Conservation (phyloP, 345 rosid species). For the Dovyalis caffra region DNA sequence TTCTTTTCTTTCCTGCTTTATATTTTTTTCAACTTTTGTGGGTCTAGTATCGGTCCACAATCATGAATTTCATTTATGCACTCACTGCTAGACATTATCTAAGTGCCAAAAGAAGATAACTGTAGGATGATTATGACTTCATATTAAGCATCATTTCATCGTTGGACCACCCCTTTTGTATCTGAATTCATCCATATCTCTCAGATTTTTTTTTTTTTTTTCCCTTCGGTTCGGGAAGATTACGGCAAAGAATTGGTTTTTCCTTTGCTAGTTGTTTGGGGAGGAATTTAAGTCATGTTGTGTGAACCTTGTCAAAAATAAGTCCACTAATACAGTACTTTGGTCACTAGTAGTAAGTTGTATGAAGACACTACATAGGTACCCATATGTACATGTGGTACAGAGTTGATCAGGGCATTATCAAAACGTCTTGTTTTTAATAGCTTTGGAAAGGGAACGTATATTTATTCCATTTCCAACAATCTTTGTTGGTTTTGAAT, state of each 20-base stretch:
- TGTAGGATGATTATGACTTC: not conserved
- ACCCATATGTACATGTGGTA: no score
- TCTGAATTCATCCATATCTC: not conserved
- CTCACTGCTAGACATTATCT: not conserved
- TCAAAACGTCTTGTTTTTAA: no score
- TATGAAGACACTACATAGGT: no score
- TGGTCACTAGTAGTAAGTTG: no score
- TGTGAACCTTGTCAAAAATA: no score
- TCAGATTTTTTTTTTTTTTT: no score
- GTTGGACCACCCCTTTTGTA: not conserved
- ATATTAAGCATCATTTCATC: constrained; percentile 3
- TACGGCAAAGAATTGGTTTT: not conserved
- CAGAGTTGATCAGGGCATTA: no score
- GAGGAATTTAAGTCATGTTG: no score
- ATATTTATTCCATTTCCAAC: no score
- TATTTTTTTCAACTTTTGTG: not conserved
- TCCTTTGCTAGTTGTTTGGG: not conserved
- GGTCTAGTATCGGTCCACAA: not conserved
- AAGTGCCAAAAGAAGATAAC: not conserved
- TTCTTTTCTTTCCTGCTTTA: not conserved
- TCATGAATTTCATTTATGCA: not conserved
- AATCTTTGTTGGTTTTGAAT: no score
- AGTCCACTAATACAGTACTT: no score
- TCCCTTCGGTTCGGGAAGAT: not conserved
- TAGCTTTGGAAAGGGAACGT: no score